These are phyloP conservation scores for Aspergillus fructus DNA, from an alignment of 2,329 filamentous ascomycete species.

Conservation along the genomic window DNA sequence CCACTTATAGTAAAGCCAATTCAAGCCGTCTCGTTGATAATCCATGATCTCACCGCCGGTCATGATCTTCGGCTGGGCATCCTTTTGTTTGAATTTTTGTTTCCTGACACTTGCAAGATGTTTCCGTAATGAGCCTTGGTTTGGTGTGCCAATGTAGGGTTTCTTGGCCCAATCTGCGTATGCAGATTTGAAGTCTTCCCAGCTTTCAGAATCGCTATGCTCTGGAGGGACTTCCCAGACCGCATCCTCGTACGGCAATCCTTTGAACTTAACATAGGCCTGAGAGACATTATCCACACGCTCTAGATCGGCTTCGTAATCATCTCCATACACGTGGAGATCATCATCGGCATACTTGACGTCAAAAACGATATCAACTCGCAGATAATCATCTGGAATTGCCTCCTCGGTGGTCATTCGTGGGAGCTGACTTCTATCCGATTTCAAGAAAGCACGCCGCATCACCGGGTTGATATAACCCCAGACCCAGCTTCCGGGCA, in stretches of 20 bases:
- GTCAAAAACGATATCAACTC: slow-evolving; percentile 84
- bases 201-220: slow-evolving; percentile 61
- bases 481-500: slow-evolving; percentile 85
- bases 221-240: slow-evolving; percentile 84
- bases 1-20: slow-evolving; percentile 94
- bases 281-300: slow-evolving; percentile 70
- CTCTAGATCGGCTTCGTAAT: slow-evolving; percentile 68
- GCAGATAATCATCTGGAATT: slow-evolving; percentile 81
- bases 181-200: slow-evolving; percentile 75
- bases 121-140: slow-evolving; percentile 57
- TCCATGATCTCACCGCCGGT: slow-evolving; percentile 82
- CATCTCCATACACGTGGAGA: slow-evolving; percentile 48
- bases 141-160: slow-evolving; percentile 66
- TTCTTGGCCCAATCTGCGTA: slow-evolving; percentile 85
- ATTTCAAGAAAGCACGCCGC: slow-evolving; percentile 74
- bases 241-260: slow-evolving; percentile 82
- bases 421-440: slow-evolving; percentile 60
- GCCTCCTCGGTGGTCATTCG: slow-evolving; percentile 74
- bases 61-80: slow-evolving; percentile 70
- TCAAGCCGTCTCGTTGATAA: slow-evolving; percentile 89
- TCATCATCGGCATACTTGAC: slow-evolving; percentile 64
- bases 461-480: slow-evolving; percentile 64
- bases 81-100: slow-evolving; percentile 66
- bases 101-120: slow-evolving; percentile 68
- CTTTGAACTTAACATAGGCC: slow-evolving; percentile 87